Base-by-base conservation (phyloP, 345 rosid genomes). In the Fremontodendron californicum region DNA sequence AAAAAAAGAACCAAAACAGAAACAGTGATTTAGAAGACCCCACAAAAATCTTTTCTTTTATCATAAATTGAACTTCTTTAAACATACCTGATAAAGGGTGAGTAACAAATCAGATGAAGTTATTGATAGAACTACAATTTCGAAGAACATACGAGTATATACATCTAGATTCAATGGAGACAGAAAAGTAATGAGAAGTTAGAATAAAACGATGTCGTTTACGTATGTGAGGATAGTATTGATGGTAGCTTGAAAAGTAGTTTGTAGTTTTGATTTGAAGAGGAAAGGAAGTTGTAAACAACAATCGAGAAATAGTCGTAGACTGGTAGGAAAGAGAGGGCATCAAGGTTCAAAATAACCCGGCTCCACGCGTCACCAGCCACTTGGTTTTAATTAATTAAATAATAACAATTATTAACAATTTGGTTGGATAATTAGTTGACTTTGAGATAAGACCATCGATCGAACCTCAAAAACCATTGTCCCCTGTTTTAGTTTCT, bases 21-120 rank as follows among this genome's bases (percentile, higher is more conserved):
- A 61, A 15, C 71, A 39, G 29, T n/a, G 13, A 39, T 65, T 39
- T 0, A 37, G 70, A 65, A 65, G 15, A 37, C 46, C 70, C 15
- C 46, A 15, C 21, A 5, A 65, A 27, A 45, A 15, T 15, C 52
- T 16, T 46, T 46, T 70, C 6, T 1, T 45, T 25, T 6, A 29
- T 70, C 39, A 25, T 45, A 46, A 46, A 45, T 12, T 48, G 58
- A 70, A 70, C 58, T 48, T 48, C 15, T 19, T 49, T 15, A 10
- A 43, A 23, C 54, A 6, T 43, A 25, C 54, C 73, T 68, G 35
- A 43, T 13, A 43, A 42, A 23, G 35, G 74, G 43, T 49, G 27
- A 48, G 25, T 48, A 48, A 18, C 74, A 71, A 42, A 71, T 71
- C 42, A 48, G 71, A 65, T 19, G 45, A 65, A 19, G 70, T 39